Conservation (phyloP, 805 yeast genomes). For the Cyberlindnera saturnus region DNA sequence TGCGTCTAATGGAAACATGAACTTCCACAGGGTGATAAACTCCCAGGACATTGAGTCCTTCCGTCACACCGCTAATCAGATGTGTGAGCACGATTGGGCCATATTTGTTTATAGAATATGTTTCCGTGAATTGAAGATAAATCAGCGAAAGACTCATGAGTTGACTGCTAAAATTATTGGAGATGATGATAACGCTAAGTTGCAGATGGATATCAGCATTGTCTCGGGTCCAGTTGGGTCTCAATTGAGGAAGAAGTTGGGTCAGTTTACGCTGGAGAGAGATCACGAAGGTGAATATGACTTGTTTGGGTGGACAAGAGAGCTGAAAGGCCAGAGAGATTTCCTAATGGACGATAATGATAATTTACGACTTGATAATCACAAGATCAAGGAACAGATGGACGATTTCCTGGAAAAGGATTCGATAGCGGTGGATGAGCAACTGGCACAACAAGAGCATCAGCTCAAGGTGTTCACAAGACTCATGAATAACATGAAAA, state of each 20-base stretch:
- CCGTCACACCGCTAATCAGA: conserved; percentile 3
- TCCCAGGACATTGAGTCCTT: not conserved
- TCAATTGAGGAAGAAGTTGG: conserved; percentile 11
- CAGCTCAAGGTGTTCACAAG: conserved; percentile 17
- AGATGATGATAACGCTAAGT: not conserved
- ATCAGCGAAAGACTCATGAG: not conserved
- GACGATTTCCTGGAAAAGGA: conserved; percentile 6
- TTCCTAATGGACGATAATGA: not conserved
- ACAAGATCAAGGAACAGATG: conserved; percentile 4
- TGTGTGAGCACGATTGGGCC: conserved; percentile 8
- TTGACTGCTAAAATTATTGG: not conserved
- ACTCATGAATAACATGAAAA: conserved; percentile 19
- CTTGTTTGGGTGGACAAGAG: conserved; percentile 17
- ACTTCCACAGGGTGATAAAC: not conserved
- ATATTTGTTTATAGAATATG: conserved; percentile 6
- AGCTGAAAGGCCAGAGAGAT: conserved; percentile 9
- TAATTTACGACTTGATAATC: not conserved
- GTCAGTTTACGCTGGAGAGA: conserved; percentile 3
- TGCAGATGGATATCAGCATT: conserved; percentile 2
- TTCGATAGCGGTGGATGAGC: not conserved
- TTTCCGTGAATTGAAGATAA: conserved; percentile 4
- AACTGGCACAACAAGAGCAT: conserved; percentile 6
- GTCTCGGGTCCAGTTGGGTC: conserved; percentile 4
- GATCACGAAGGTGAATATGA: conserved; percentile 11
- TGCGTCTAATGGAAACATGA: conserved; percentile 8